Conservation (phyloP, 192 early-diverging fungal species). For the Backusella circina region DNA sequence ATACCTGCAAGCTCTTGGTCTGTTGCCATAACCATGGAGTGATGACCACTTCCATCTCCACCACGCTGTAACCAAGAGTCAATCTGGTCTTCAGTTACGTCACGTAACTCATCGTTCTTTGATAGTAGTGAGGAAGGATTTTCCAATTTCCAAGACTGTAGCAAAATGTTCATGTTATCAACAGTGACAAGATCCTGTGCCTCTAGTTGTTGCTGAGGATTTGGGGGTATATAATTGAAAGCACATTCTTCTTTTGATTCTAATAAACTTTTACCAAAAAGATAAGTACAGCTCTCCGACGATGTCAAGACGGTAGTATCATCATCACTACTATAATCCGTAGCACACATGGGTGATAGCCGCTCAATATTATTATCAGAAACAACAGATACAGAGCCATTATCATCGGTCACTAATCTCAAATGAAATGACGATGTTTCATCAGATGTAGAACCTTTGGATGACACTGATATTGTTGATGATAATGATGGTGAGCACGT, state of each 20-base stretch:
- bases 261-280: background rate
- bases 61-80: slow-evolving; percentile 15
- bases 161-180: background rate
- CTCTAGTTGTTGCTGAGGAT: background rate
- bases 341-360: background rate
- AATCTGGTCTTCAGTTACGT: slow-evolving; percentile 12
- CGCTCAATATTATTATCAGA: background rate
- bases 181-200: background rate
- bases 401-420: slow-evolving; percentile 2
- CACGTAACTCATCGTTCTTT: background rate
- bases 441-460: background rate
- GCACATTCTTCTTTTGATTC: background rate
- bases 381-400: slow-evolving; percentile 3
- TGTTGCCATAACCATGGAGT: slow-evolving; percentile 7
- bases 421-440: background rate
- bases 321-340: slow-evolving; percentile 1
- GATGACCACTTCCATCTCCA: background rate
- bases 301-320: background rate
- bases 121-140: background rate
- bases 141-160: slow-evolving; percentile 4
- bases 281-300: background rate
- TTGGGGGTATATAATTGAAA: slow-evolving; percentile 9
- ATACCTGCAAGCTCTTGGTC: slow-evolving; percentile 14
- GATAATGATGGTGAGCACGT: background rate
- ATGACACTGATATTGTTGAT: background rate